phyloP scores from a whole-genome alignment of 192 early-diverging fungal genomes.

The Coemansia sp. region DNA sequence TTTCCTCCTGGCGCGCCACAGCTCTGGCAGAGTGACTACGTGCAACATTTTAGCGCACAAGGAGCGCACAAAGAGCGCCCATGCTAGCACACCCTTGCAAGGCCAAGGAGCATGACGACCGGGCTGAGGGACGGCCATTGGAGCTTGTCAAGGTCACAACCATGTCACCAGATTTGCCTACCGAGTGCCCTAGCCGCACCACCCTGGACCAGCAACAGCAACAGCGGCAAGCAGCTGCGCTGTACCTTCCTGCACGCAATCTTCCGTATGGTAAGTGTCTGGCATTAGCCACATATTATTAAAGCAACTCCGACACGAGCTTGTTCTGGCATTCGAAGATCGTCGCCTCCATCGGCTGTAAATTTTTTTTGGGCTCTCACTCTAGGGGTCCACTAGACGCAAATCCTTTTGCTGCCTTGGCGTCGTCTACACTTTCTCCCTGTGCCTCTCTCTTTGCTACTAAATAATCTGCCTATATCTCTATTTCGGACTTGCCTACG shows the following conservation, averaged over 20 bases:
- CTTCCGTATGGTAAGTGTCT: conserved; percentile 24
- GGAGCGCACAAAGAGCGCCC: not conserved
- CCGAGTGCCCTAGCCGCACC: conserved; percentile 6
- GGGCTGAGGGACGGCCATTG: not conserved
- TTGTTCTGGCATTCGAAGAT: not conserved
- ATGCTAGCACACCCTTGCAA: conserved; percentile 26
- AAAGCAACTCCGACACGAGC: not conserved
- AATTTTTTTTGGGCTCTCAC: not conserved
- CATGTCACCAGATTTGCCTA: conserved; percentile 20
- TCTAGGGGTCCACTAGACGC: conserved; percentile 5
- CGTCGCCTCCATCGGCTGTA: conserved; percentile 2
- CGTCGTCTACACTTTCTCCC: not conserved
- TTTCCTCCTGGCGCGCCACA: not conserved
- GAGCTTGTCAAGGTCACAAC: not conserved
- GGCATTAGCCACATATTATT: not conserved
- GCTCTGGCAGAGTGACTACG: not conserved
- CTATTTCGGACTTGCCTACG: not conserved
- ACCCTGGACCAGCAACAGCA: conserved; percentile 18
- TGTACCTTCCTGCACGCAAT: conserved; percentile 16
- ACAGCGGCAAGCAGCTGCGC: conserved; percentile 26
- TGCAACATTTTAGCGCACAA: too few species aligned
- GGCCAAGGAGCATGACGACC: conserved; percentile 10
- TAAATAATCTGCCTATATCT: not conserved
- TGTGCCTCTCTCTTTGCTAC: not conserved
- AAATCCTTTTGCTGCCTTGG: not conserved